Base-by-base conservation (phyloP, 2,329 filamentous ascomycete species). In the Furcasterigmium sp. region DNA sequence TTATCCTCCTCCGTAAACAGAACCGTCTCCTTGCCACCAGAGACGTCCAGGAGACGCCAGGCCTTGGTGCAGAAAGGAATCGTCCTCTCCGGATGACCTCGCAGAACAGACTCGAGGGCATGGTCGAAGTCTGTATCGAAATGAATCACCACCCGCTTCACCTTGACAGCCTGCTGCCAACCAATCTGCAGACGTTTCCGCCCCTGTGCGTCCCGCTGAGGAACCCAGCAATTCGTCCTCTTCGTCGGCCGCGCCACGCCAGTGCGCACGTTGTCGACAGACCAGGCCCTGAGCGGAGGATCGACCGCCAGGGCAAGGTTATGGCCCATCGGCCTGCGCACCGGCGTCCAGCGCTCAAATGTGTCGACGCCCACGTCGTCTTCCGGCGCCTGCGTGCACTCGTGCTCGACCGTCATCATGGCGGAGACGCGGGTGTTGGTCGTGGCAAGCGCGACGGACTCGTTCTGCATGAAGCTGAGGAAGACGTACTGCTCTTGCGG, bases 91-190 rank as follows among this genome's bases (percentile, higher is more conserved):
- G 52, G 52, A 23, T 55, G 53, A 7, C 53, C 53, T 8, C 53
- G 51, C 19, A 54, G 50, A 8, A 56, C 52, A 2, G 52, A 56
- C 35, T 56, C 53, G 4, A 54, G 43, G 2, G 52, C 52, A 35
- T 54, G 51, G 43, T 56, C 53, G 40, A 49, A 54, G 44, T 56
- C 53, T 3, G 53, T 53, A 42, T 56, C 53, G 26, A 56, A 56
- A 23, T 52, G 49, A 14, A 53, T 49, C 14, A 56, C 53, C 0
- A 53, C 41, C 21, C 39, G 37, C 14, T 37, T 41, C 34, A 54
- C 4, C 3, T 39, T 36, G 9, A 49, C 37, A 1, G 51, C 51
- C n/a, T 36, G 5, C 8, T 44, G 42, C 53, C 53, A 53, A 3
- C 39, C 30, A 8, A 51, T 13, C 3, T 38, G 44, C 1, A 54